Evolutionary conservation across 83 land plant genomes (phyloP), one percentile per base, ranked within the genome.

Genomic region (Isoetes engelmannii): DNA sequence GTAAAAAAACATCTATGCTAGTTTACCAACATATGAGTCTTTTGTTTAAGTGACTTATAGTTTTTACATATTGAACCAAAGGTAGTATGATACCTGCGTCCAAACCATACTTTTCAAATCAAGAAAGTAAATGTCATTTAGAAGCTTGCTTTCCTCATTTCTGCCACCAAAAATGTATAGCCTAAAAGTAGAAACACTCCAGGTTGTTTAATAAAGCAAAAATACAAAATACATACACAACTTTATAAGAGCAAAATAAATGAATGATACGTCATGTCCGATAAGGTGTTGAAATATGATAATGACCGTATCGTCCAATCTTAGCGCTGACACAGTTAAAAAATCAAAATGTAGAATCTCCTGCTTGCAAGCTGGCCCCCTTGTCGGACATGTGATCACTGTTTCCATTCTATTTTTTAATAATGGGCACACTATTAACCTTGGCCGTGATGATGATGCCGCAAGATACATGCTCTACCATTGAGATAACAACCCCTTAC

Each of bases 161-260:
- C 81, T 60, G 44, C 81, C 81, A 48, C 81, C 81, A 79, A 79
- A 79, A 45, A 74, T 47, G 56, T 60, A 79, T 47, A 79, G 54
- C 20, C 81, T 79, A 58, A 18, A 19, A 51, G 15, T 12, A 51
- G 17, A 51, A 51, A 51, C 17, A 51, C 1, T 0, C 3, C 37
- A 28, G 37, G 37, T 28, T 28, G 37, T 0, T 28, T 28, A 28
- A 28, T 28, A 28, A 2, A 28, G 37, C 37, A 28, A 28, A 28
- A 28, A 28, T 28, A 28, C 0, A 12, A 51, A 1, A 51, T 1
- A 51, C 3, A 51, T 15, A 1, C 55, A 51, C 55, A 51, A 12
- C 1, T 15, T 12, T 15, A 1, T 15, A 51, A 1, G 17, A 12
- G 17, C 55, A 51, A 12, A 51, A 3, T 51, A 51, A 51, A 51